Evolutionary conservation across 306 rosid genomes (phyloP).

Genomic region (Begonia fuchsioides): DNA sequence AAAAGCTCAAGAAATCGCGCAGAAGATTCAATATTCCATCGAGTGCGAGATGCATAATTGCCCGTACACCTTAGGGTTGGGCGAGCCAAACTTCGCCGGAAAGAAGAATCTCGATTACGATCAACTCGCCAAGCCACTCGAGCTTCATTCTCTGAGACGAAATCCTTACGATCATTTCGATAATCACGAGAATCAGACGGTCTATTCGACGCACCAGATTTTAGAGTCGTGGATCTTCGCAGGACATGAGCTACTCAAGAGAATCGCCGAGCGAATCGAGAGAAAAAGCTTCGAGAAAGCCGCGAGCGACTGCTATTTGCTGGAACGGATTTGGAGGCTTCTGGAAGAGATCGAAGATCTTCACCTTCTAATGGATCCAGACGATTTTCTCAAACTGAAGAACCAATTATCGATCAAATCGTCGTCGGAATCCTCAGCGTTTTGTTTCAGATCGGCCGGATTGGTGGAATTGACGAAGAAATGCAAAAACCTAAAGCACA

Average conservation of each 20-base stretch:
- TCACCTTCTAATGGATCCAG: slow-evolving; percentile 76
- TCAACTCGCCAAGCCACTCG: slow-evolving; percentile 50
- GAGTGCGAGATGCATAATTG: slow-evolving; percentile 65
- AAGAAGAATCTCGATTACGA: slow-evolving; percentile 67
- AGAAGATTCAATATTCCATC: slow-evolving; percentile 16
- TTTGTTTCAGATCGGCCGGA: slow-evolving; percentile 62
- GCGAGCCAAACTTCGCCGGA: slow-evolving; percentile 53
- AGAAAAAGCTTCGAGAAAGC: slow-evolving; percentile 26
- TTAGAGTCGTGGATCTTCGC: slow-evolving; percentile 53
- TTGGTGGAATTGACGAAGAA: slow-evolving; percentile 44
- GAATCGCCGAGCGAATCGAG: slow-evolving; percentile 28
- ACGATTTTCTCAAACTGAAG: slow-evolving; percentile 58
- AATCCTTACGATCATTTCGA: slow-evolving; percentile 31
- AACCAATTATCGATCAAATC: slow-evolving; percentile 27
- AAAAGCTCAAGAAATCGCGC: not conserved
- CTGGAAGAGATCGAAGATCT: slow-evolving; percentile 53
- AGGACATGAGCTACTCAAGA: slow-evolving; percentile 25
- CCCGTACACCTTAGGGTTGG: slow-evolving; percentile 64
- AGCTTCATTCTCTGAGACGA: slow-evolving; percentile 31
- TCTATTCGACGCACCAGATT: slow-evolving; percentile 71
- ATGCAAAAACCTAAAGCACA: slow-evolving; percentile 55
- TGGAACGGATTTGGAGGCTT: slow-evolving; percentile 74
- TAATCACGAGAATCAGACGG: slow-evolving; percentile 50
- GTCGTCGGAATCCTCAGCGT: slow-evolving; percentile 32
- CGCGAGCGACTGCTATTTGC: slow-evolving; percentile 36